Base-by-base conservation (phyloP, 192 early-diverging fungal genomes). In the Umbelopsis sp. region DNA sequence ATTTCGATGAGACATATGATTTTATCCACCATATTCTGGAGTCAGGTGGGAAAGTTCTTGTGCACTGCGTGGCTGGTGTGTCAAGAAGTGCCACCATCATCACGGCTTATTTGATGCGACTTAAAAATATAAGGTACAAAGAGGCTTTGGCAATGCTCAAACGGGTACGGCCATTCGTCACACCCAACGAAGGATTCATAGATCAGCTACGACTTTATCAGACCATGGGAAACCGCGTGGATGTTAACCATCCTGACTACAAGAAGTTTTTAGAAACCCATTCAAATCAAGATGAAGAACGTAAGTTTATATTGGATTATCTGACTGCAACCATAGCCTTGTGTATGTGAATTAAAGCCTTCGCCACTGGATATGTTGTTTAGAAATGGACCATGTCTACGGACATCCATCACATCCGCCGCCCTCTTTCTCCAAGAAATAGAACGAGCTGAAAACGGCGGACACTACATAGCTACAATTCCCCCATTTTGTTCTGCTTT, bases 11-110 rank as follows among this genome's bases (percentile, higher is more conserved):
- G 45, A 85, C 87, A 41, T 83, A 84, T 66, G 72, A 38, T 31
- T 93, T 90, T 71, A 93, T 91, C 21, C 44, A 74, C 11, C 65
- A 45, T 9, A 79, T 80, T 5, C 22, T 91, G 8, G 73, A 71
- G 0, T 66, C 32, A 12, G 82, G 83, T 22, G 85, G 83, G 10
- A 81, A 80, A 11, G 83, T 93, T 26, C 82, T 93, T 25, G 89
- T 93, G 4, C 92, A 93, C 47, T 91, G 89, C 62, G 77, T 90
- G 49, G 89, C 89, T 32, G 89, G 89, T 36, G 88, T 91, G 7
- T 85, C 82, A 16, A 66, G 89, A 21, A 82, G 79, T 24, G 73
- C 86, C 2, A 91, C 89, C 4, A 74, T 84, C 25, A 82, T 91
- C 0, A 56, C 90, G 20, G 89, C 89, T 14, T 91, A 89, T 69